A percentile compares a stretch with the other conserved stretches of the same genome.
Evolutionary conservation across 495 filamentous ascomycete genomes (phyloP).

Genomic region (Chaetomium cochliodes): DNA sequence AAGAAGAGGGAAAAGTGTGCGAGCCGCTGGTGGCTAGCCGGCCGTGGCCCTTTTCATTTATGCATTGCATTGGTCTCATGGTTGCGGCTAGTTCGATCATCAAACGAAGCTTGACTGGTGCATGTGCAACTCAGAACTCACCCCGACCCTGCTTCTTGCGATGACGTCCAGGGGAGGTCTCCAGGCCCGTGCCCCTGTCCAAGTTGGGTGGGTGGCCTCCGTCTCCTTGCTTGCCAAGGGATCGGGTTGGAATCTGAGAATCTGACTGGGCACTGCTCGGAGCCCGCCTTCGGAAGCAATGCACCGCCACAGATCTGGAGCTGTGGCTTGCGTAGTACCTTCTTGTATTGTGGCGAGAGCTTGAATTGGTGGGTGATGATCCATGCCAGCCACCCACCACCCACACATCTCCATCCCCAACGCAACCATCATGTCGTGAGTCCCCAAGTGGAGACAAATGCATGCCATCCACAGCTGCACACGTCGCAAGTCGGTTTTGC

Average conservation of each 20-base stretch:
- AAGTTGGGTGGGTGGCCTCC: slow-evolving; percentile 16
- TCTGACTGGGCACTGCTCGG: too few species aligned
- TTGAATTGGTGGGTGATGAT: background rate
- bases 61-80: slow-evolving; percentile 20
- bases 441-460: slow-evolving; percentile 30
- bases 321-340: background rate
- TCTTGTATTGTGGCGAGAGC: slow-evolving; percentile 21
- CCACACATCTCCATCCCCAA: slow-evolving; percentile 20
- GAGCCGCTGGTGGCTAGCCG: background rate
- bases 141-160: slow-evolving; percentile 6
- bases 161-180: slow-evolving; percentile 22
- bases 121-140: background rate
- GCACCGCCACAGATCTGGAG: slow-evolving; percentile 21
- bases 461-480: slow-evolving; percentile 32
- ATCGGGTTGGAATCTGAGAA: background rate
- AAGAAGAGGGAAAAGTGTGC: slow-evolving; percentile 7
- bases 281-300: background rate
- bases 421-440: slow-evolving; percentile 6
- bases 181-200: slow-evolving; percentile 7
- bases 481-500: slow-evolving; percentile 17
- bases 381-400: background rate
- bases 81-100: slow-evolving; percentile 12
- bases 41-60: slow-evolving; percentile 19
- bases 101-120: slow-evolving; percentile 9
- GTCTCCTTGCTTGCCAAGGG: background rate